Evolutionary conservation across 257 asterid species (phyloP).

Genomic region (Solanum gracilifrons): DNA sequence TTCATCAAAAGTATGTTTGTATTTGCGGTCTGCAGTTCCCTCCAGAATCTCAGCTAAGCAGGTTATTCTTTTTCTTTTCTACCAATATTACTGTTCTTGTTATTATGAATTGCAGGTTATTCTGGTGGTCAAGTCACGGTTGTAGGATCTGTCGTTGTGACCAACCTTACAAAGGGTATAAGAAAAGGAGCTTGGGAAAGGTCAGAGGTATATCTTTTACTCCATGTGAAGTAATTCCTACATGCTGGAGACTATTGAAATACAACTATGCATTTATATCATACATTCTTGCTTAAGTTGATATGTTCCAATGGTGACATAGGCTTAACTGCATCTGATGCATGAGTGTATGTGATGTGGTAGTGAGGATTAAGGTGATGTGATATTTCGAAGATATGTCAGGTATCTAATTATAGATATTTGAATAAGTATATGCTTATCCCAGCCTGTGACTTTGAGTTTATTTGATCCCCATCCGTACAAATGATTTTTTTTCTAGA

Average conservation of each 20-base stretch:
- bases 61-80: neutral
- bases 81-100: neutral
- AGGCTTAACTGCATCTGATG: neutral
- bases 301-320: neutral
- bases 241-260: neutral
- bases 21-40: neutral
- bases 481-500: neutral
- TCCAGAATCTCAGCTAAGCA: neutral
- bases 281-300: neutral
- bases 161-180: constrained; percentile 58
- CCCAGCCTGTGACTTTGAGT: neutral
- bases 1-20: constrained; percentile 47
- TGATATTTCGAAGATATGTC: neutral
- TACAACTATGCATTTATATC: neutral
- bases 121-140: constrained; percentile 73
- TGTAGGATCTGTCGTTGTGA: constrained; percentile 67
- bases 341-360: neutral
- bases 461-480: neutral
- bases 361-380: neutral
- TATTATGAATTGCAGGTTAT: constrained; percentile 34
- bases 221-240: neutral
- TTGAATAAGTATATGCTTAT: neutral
- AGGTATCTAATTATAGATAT: neutral
- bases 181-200: constrained; percentile 74
- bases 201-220: constrained; percentile 55